These are phyloP conservation scores for Cryptosporidium sp. DNA, from an alignment of 169 alveolate genomes.

Conservation along the genomic window DNA sequence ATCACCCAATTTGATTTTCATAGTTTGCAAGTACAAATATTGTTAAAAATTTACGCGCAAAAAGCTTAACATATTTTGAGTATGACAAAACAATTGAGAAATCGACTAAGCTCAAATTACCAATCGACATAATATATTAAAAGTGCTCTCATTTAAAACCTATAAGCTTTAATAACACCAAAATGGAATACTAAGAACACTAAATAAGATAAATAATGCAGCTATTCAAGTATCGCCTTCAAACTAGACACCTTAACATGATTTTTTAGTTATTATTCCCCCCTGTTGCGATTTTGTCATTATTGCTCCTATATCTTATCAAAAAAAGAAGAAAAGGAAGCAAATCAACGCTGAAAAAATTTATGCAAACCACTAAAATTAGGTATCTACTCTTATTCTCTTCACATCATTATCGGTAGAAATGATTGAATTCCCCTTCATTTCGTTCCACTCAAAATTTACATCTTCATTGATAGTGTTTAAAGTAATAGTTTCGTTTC, in stretches of 20 bases:
- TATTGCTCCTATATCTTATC: slow-evolving; percentile 6
- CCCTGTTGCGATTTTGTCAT: background rate
- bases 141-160: background rate
- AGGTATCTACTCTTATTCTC: slow-evolving; percentile 19
- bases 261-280: background rate
- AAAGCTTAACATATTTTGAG: background rate
- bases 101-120: background rate
- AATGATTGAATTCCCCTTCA: background rate
- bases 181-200: background rate
- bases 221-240: background rate
- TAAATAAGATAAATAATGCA: background rate
- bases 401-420: slow-evolving; percentile 1
- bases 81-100: background rate
- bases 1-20: slow-evolving; percentile 6
- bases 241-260: background rate
- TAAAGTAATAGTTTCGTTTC: background rate
- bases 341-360: background rate
- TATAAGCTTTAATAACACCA: background rate
- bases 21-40: background rate
- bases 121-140: background rate
- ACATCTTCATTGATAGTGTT: background rate
- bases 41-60: background rate
- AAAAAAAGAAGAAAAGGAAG: slow-evolving; percentile 14
- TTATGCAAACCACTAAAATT: background rate
- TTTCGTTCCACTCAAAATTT: background rate